Conservation (phyloP, 2,329 filamentous ascomycete species). For the Triangularia verruculosa region DNA sequence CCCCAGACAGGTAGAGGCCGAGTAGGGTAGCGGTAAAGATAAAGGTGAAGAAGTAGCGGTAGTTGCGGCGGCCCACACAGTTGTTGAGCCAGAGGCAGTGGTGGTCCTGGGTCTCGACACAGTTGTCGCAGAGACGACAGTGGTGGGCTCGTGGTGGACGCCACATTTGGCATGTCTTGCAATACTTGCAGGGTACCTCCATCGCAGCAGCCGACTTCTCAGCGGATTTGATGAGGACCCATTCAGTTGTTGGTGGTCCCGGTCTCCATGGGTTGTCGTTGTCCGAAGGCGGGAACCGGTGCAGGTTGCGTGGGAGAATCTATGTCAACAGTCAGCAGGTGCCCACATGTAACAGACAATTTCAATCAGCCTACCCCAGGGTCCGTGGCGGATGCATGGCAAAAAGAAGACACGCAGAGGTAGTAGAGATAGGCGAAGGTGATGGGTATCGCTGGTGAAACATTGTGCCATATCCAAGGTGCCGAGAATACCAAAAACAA, state of each 20-base stretch:
- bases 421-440: constrained; percentile 89
- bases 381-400: constrained; percentile 89
- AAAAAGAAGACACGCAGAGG: constrained; percentile 86
- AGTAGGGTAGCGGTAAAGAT: constrained; percentile 76
- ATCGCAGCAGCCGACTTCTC: constrained; percentile 77
- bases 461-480: constrained; percentile 78
- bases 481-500: constrained; percentile 87
- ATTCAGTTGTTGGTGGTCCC: constrained; percentile 85
- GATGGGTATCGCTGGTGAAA: constrained; percentile 86
- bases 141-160: constrained; percentile 93
- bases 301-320: constrained; percentile 90
- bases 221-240: constrained; percentile 84
- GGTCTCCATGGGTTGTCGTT: constrained; percentile 78
- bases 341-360: neutral
- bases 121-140: constrained; percentile 95
- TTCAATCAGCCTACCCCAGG: constrained; percentile 74
- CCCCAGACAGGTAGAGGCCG: constrained; percentile 70
- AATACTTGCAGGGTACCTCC: constrained; percentile 98
- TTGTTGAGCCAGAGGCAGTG: constrained; percentile 99
- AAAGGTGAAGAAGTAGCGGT: constrained; percentile 96
- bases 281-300: constrained; percentile 75
- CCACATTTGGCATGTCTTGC: constrained; percentile 97
- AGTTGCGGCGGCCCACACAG: constrained; percentile 93
- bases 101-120: constrained; percentile 94
- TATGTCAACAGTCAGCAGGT: constrained; percentile 36